Evolutionary conservation across 2,329 filamentous ascomycete genomes (phyloP).

Genomic region (Xylariaceae sp.): DNA sequence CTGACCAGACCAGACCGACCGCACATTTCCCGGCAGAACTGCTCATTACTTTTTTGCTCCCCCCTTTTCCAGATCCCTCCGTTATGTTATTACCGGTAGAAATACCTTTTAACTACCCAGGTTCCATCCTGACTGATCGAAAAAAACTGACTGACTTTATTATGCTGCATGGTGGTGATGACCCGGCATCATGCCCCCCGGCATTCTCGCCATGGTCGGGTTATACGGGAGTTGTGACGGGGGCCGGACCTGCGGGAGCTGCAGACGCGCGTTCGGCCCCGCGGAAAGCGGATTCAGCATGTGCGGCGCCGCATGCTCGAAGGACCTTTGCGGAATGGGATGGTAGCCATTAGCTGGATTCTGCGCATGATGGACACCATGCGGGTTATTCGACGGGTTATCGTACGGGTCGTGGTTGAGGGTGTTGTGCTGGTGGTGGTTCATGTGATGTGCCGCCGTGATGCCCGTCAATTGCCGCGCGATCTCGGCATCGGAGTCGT

Average conservation of each 20-base stretch:
- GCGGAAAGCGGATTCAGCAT: neutral
- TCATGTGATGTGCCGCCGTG: neutral
- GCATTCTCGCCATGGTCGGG: slow-evolving; percentile 6
- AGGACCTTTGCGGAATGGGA: neutral
- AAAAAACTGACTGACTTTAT: neutral
- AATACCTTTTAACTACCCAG: neutral
- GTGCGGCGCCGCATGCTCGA: slow-evolving; percentile 1
- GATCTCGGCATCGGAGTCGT: slow-evolving; percentile 19
- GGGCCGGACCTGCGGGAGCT: slow-evolving; percentile 3
- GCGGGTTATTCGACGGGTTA: neutral
- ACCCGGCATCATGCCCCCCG: slow-evolving; percentile 3
- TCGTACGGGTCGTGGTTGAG: neutral
- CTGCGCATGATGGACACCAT: neutral
- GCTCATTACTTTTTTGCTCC: neutral
- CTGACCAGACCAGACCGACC: neutral
- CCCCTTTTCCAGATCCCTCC: neutral
- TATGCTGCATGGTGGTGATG: slow-evolving; percentile 1
- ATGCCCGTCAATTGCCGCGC: slow-evolving; percentile 14
- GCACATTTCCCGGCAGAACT: neutral
- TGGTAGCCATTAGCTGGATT: neutral
- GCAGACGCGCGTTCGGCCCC: neutral
- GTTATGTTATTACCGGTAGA: neutral
- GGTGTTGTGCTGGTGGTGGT: neutral
- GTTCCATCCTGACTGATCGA: neutral
- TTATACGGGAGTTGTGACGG: neutral